Evolutionary conservation across 495 filamentous ascomycete species (phyloP).

Genomic region (Chaetomium cochliodes): DNA sequence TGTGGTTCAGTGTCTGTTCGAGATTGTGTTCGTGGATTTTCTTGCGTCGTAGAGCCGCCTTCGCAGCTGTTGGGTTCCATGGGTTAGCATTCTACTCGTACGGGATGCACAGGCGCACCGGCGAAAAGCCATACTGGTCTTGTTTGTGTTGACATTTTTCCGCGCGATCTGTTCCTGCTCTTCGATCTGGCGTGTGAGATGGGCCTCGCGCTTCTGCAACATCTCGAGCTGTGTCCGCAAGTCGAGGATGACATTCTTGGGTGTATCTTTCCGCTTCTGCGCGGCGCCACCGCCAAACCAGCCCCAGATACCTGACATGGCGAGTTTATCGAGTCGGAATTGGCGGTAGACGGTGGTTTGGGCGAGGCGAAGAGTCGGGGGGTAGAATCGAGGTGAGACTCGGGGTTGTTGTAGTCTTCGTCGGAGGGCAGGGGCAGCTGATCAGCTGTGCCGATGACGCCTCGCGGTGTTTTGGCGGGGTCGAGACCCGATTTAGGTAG

Average conservation of each 20-base stretch:
- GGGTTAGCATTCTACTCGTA: constrained; percentile 19
- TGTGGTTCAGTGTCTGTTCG: constrained; percentile 84
- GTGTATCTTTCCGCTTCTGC: constrained; percentile 84
- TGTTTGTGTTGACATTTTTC: constrained; percentile 87
- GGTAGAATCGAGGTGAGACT: constrained; percentile 4
- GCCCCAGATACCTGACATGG: constrained; percentile 68
- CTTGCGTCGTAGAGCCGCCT: constrained; percentile 89
- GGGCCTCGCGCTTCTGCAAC: constrained; percentile 93
- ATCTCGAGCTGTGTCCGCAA: constrained; percentile 90
- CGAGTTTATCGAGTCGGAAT: constrained; percentile 18
- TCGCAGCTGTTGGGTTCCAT: constrained; percentile 63
- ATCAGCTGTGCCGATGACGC: constrained; percentile 37
- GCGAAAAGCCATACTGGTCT: constrained; percentile 64
- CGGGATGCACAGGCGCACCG: not conserved
- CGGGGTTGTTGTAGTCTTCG: constrained; percentile 6
- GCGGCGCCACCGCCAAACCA: constrained; percentile 81
- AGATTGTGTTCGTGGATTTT: constrained; percentile 88
- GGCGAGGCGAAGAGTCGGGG: not conserved
- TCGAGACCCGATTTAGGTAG: constrained; percentile 26
- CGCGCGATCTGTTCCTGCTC: constrained; percentile 91
- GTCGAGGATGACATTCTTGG: constrained; percentile 93
- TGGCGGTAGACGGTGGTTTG: not conserved
- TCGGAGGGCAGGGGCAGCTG: constrained; percentile 24
- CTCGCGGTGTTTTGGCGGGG: constrained; percentile 34
- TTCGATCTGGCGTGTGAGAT: constrained; percentile 84